Evolutionary conservation across 2,329 filamentous ascomycete genomes (phyloP).

Genomic region (Hypomyces perniciosus): DNA sequence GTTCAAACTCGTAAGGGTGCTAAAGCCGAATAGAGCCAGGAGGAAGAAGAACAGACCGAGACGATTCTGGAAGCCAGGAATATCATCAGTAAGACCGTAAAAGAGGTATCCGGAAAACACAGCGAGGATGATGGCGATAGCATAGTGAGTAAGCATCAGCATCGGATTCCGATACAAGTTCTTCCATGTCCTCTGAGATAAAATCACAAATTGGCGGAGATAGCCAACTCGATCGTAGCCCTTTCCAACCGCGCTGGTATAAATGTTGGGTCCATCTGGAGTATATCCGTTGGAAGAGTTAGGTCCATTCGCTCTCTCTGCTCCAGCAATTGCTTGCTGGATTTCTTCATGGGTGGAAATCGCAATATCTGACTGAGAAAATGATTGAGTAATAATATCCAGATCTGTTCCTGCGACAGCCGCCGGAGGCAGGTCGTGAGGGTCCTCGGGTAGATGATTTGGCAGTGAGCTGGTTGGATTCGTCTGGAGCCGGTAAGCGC

Average conservation of each 20-base stretch:
- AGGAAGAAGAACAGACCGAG: constrained; percentile 98
- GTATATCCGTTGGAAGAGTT: constrained; percentile 48
- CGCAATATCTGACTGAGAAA: constrained; percentile 72
- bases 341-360: constrained; percentile 72
- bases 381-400: constrained; percentile 72
- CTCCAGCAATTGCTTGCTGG: constrained; percentile 56
- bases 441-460: constrained; percentile 63
- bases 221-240: constrained; percentile 80
- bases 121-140: constrained; percentile 88
- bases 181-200: constrained; percentile 89
- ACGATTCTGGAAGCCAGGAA: constrained; percentile 95
- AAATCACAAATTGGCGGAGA: constrained; percentile 75
- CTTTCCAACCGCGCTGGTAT: constrained; percentile 58
- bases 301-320: constrained; percentile 59
- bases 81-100: constrained; percentile 92
- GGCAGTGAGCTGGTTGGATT: constrained; percentile 40
- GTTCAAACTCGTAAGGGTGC: constrained; percentile 85
- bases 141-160: constrained; percentile 97
- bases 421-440: constrained; percentile 53
- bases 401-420: constrained; percentile 68
- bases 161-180: constrained; percentile 97
- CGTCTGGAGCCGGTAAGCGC: constrained; percentile 46
- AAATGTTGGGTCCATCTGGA: constrained; percentile 41
- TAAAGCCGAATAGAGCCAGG: constrained; percentile 92
- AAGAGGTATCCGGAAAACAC: constrained; percentile 94